Base-by-base conservation (phyloP, 179 eudicot genomes). In the Corrigiola litoralis region DNA sequence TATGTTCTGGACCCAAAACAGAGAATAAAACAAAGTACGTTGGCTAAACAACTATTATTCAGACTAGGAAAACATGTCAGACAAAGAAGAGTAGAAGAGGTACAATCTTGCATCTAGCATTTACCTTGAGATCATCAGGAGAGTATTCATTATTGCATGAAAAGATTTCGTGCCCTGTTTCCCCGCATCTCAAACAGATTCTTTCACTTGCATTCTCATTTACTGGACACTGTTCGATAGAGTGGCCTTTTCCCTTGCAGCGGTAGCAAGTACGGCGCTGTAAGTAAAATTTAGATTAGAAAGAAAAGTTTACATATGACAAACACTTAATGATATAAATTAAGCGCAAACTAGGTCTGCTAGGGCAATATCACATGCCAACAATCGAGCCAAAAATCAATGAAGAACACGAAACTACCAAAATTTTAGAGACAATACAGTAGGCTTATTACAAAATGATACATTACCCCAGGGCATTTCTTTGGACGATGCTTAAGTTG, bases 51-150 rank as follows among this genome's bases (percentile, higher is more conserved):
- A 41, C 27, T 9, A 48, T 21, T 7, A 17, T 29, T n/a, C 40
- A 60, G 0, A 13, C 27, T 28, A 9, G 61, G 37, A 66, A 28
- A 49, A 17, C 50, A 23, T 37, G 33, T 47, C 48, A 48, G 5
- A 51, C 48, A 25, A 21, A 36, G 16, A 17, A 32, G 5, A 28
- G n/a, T 17, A 38, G 63, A 33, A 23, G 25, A 4, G 11, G 21
- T 5, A 33, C n/a, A n/a, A 54, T 4, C 31, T 41, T 28, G 13
- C 12, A 8, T 10, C 20, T 27, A 54, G 38, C 21, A 59, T 32
- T 69, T 68, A 78, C 87, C 87, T 80, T 70, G 57, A 82, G 80
- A 75, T 82, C 87, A 59, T 79, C 79, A n/a, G 73, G 34, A 29
- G 72, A 68, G 54, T 82, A 82, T 17, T 65, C 70, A 33, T 41